Percentiles rank a stretch among this genome's conserved stretches.
Conservation (phyloP, 2,329 filamentous ascomycete species). For the Fusarium sp. region DNA sequence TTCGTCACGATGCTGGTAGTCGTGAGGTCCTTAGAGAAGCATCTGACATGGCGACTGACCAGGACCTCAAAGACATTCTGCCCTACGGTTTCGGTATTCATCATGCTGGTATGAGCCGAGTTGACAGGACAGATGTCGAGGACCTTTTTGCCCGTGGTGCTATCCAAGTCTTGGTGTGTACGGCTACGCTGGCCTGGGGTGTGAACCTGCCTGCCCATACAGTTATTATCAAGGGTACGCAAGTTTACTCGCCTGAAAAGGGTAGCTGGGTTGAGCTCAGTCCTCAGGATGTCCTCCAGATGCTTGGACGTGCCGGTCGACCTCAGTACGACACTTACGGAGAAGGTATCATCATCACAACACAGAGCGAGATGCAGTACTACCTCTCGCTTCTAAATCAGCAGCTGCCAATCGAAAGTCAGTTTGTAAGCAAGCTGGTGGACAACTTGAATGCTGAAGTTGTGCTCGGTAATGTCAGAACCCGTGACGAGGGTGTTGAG, state of each 20-base stretch:
- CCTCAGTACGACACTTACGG: constrained; percentile 98
- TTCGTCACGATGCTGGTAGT: constrained; percentile 91
- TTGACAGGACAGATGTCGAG: constrained; percentile 95
- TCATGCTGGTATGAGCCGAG: constrained; percentile 95
- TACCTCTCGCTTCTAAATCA: constrained; percentile 97
- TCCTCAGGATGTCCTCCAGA: constrained; percentile 97
- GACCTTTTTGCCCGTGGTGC: constrained; percentile 92
- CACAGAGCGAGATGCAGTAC: constrained; percentile 94
- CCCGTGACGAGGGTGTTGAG: constrained; percentile 95
- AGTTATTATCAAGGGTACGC: constrained; percentile 98
- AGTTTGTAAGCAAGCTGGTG: constrained; percentile 90
- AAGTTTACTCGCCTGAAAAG: constrained; percentile 98
- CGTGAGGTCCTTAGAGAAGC: constrained; percentile 90
- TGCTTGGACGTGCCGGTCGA: constrained; percentile 96
- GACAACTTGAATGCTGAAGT: constrained; percentile 98
- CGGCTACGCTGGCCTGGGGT: constrained; percentile 98
- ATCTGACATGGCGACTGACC: constrained; percentile 83
- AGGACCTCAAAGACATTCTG: constrained; percentile 91
- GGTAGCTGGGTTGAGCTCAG: constrained; percentile 98
- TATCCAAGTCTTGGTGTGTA: constrained; percentile 96
- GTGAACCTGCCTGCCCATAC: constrained; percentile 98
- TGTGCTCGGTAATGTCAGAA: constrained; percentile 92
- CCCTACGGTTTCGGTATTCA: constrained; percentile 99
- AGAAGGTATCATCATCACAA: constrained; percentile 98
- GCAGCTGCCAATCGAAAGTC: constrained; percentile 96